Percentiles rank a stretch among this genome's conserved stretches.
These are phyloP conservation scores for Aspergillus fumigatiaffinis DNA, from an alignment of 2,329 filamentous ascomycete genomes.

Conservation along the genomic window DNA sequence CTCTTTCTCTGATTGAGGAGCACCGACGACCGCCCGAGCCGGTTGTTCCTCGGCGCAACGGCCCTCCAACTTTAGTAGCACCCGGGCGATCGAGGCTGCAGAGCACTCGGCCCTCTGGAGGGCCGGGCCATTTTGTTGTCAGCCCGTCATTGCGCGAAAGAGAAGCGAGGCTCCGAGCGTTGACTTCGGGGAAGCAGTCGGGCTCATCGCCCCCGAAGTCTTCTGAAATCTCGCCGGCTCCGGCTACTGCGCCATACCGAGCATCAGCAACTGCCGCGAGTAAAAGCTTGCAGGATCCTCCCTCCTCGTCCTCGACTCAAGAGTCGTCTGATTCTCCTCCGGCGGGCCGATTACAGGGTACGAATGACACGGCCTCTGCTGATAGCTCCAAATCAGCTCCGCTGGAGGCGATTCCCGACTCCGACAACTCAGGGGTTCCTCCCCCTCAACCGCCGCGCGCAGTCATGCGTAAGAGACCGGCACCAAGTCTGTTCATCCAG, in stretches of 20 bases:
- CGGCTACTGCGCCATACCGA: background rate
- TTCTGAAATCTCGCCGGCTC: background rate
- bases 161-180: constrained; percentile 28
- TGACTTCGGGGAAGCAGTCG: constrained; percentile 25
- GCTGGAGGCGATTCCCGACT: constrained; percentile 2
- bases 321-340: background rate
- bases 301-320: constrained; percentile 2
- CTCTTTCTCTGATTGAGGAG: constrained; percentile 40
- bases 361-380: background rate
- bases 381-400: constrained; percentile 2
- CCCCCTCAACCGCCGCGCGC: constrained; percentile 15
- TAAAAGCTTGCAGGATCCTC: background rate
- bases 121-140: background rate
- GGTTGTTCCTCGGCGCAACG: constrained; percentile 10
- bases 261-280: background rate
- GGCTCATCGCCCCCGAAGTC: constrained; percentile 4
- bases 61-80: constrained; percentile 11
- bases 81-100: constrained; percentile 16
- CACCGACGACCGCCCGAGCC: constrained; percentile 29
- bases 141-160: constrained; percentile 21
- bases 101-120: background rate
- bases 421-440: constrained; percentile 7
- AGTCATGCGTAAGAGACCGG: constrained; percentile 26
- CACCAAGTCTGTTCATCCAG: constrained; percentile 30
- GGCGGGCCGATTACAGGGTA: background rate